Base-by-base conservation (phyloP, 2,329 filamentous ascomycete species). In the Lecanosticta acicola region DNA sequence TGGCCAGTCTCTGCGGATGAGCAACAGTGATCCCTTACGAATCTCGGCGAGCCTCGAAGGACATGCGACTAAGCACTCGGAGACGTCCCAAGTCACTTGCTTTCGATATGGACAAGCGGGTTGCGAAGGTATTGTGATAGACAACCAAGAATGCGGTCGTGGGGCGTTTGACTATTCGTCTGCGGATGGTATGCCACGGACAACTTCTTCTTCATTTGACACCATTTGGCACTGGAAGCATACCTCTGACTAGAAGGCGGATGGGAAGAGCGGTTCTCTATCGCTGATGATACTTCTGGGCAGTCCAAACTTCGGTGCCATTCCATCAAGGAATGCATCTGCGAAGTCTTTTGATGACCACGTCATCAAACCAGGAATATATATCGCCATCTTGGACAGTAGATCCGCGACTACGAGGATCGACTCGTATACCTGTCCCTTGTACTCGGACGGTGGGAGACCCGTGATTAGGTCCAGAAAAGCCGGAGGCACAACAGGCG, bases 371-470 rank as follows among this genome's bases (percentile, higher is more conserved):
- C 49, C 20, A 21, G 41, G 36, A 26, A 56, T 40, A 24, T 49
- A 54, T 36, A 50, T 32, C 0, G 40, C 44, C 44, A 51, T 55
- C 37, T 64, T 64, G 4, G 49, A 54, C 7, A 59, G 51, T 18
- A 52, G 13, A 34, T 59, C 43, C 5, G 57, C 48, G 14, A 64
- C 37, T 24, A 61, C 49, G 24, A 56, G 46, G 17, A 62, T 52
- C 3, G 37, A 13, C 16, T 59, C 32, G 16, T 49, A 57, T 4
- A 40, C 40, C 33, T 18, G 9, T 32, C 24, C 20, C 14, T 38
- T 32, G 21, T 35, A 16, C 33, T 24, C 35, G 11, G 10, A 39
- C 7, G 19, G 37, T 20, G 17, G 34, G 20, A 54, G 45, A 16
- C 42, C 32, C 19, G 21, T 46, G 38, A 51, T 40, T 43, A 51